phyloP scores from a whole-genome alignment of 2,329 filamentous ascomycete genomes.

The Coniochaeta sp. region DNA sequence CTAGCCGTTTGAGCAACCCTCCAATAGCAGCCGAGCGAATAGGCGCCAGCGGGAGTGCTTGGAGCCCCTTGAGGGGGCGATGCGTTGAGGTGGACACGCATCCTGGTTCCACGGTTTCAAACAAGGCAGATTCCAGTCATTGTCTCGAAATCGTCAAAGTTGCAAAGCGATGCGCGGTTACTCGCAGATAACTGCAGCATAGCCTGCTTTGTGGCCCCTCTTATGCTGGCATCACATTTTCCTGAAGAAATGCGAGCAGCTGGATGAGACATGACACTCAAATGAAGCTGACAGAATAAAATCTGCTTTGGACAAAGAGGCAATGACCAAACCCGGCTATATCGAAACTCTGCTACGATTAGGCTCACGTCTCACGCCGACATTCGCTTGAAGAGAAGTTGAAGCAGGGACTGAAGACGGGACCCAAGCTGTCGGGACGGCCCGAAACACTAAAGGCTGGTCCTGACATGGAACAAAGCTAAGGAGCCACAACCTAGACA shows the following conservation, averaged over 20 bases:
- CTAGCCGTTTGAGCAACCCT: conserved; percentile 2
- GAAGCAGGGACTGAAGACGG: neutral
- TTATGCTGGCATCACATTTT: no score
- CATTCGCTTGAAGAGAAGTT: neutral
- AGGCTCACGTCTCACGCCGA: no score
- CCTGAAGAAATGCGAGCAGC: neutral
- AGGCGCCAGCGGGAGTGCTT: conserved; percentile 3
- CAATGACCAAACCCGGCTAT: no score
- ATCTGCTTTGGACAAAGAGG: neutral
- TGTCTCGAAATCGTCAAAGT: neutral
- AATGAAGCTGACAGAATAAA: neutral
- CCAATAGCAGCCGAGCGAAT: conserved; percentile 7
- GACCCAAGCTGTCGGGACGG: neutral
- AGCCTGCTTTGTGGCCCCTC: neutral
- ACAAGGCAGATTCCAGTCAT: neutral
- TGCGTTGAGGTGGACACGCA: neutral
- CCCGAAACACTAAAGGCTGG: neutral
- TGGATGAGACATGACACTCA: neutral
- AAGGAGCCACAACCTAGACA: no score
- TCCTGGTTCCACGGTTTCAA: neutral
- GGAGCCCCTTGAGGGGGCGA: conserved; percentile 2
- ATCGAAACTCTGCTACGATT: no score
- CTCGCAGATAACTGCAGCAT: neutral
- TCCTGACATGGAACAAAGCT: neutral
- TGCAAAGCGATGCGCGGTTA: neutral